Evolutionary conservation across 306 rosid genomes (phyloP), one percentile per base, ranked within the genome.

Genomic region (Amphicarpaea edgeworthii): DNA sequence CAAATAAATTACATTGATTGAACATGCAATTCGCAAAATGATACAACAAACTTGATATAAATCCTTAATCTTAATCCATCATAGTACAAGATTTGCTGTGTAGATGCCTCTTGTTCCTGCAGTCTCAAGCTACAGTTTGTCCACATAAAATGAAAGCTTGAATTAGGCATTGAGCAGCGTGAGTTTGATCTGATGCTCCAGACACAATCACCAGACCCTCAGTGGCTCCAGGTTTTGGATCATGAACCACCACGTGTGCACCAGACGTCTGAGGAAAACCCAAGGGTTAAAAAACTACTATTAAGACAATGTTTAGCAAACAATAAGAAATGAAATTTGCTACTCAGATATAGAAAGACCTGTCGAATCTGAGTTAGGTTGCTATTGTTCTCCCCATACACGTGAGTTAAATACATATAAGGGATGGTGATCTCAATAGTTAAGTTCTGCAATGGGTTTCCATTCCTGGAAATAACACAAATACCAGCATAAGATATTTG

Each of bases 111-210:
- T 21, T 38, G 71, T 70, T 70, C 65, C 8, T 53, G 53, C 16
- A 46, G 73, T 79, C 70, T 79, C 81, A 78, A 58, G 81, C 75
- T 78, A 81, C 81, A 14, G 92, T 75, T 75, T 79, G 89, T 61
- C 96, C 94, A 28, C 88, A 83, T 65, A 93, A 77, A 68, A 93
- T 90, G 90, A 93, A 93, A 68, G 88, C 98, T n/a, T 93, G 98
- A 78, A 90, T 85, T 32, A 93, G 98, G 78, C 89, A 78, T 67
- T 90, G 96, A 32, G 98, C 94, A 76, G 83, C 81, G 17, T 81
- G 88, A 46, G 81, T 85, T 84, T 89, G 93, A 62, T 80, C 89
- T 0, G 89, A 87, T 20, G 84, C 58, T 74, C 98, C 98, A 4
- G 89, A 83, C 57, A 90, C 80, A 12, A 62, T 67, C 49, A 86